phyloP scores from a whole-genome alignment of 2,329 filamentous ascomycete species.

The Fusarium foetens region DNA sequence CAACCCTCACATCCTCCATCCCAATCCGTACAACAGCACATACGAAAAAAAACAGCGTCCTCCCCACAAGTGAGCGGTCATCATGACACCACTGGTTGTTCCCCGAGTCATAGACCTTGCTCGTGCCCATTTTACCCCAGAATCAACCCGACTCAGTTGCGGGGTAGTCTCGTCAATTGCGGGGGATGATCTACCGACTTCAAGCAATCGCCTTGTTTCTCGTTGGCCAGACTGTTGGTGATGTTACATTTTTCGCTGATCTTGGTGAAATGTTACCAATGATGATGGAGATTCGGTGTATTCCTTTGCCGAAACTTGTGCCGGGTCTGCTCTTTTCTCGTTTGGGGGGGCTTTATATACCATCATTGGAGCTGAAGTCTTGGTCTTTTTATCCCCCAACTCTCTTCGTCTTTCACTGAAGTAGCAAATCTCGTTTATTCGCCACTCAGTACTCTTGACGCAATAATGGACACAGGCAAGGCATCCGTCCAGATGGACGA shows the following conservation, averaged over 20 bases:
- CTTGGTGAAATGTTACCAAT: not conserved
- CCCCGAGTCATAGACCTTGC: not conserved
- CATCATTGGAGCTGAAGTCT: not conserved
- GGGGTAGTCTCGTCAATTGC: conserved; percentile 8
- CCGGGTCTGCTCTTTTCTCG: not conserved
- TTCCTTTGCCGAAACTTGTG: not conserved
- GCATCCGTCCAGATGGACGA: conserved; percentile 30
- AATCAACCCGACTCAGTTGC: not conserved
- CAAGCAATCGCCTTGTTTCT: not conserved
- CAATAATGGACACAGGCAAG: conserved; percentile 21
- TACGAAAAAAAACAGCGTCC: not conserved
- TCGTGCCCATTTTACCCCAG: not conserved
- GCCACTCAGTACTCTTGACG: rapidly evolving
- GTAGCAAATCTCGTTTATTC: not conserved
- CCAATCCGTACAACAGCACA: not conserved
- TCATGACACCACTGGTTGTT: not conserved
- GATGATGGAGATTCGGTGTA: not conserved
- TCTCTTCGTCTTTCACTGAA: not conserved
- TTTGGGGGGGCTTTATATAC: not conserved
- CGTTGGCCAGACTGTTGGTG: not conserved
- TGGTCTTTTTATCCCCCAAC: not conserved
- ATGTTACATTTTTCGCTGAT: conserved; percentile 5
- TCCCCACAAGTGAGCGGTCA: not conserved
- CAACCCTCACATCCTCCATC: not conserved
- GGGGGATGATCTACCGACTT: conserved; percentile 2